Conservation (phyloP, 306 rosid genomes). For the Medicago truncatula region DNA sequence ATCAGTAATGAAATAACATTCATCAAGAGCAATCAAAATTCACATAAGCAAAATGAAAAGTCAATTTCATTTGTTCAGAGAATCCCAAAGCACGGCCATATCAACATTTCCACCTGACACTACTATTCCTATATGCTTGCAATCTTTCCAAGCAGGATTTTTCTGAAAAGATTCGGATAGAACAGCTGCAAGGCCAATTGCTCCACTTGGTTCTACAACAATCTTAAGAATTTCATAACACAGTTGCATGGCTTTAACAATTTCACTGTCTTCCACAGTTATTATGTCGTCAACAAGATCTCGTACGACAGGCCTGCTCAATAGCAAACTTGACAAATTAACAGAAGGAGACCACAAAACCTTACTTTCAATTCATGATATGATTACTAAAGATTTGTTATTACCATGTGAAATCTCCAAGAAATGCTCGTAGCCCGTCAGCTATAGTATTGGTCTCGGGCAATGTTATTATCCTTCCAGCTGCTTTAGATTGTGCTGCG, state of each 20-base stretch:
- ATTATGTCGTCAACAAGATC: constrained; percentile 85
- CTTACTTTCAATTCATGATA: constrained; percentile 33
- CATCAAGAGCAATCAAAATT: constrained; percentile 28
- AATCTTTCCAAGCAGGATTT: constrained; percentile 70
- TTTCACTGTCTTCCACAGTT: constrained; percentile 81
- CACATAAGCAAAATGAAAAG: constrained; percentile 17
- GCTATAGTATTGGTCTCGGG: constrained; percentile 84
- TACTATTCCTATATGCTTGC: constrained; percentile 75
- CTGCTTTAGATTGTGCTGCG: constrained; percentile 89
- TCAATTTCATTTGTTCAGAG: constrained; percentile 54
- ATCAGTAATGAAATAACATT: constrained; percentile 18
- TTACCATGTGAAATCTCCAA: constrained; percentile 88
- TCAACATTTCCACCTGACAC: constrained; percentile 93
- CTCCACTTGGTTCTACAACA: constrained; percentile 92
- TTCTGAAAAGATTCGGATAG: constrained; percentile 76
- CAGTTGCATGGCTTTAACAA: constrained; percentile 77
- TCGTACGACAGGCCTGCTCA: constrained; percentile 79
- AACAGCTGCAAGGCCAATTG: constrained; percentile 94
- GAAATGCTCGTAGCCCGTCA: constrained; percentile 86
- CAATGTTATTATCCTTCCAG: constrained; percentile 74
- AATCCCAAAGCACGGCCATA: constrained; percentile 70
- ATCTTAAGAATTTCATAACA: constrained; percentile 81
- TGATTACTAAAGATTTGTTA: constrained; percentile 16
- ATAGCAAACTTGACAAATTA: constrained; percentile 12
- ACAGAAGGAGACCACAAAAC: constrained; percentile 16